These are phyloP conservation scores for Colletotrichum acutatum DNA, from an alignment of 2,329 filamentous ascomycete species.

Conservation along the genomic window DNA sequence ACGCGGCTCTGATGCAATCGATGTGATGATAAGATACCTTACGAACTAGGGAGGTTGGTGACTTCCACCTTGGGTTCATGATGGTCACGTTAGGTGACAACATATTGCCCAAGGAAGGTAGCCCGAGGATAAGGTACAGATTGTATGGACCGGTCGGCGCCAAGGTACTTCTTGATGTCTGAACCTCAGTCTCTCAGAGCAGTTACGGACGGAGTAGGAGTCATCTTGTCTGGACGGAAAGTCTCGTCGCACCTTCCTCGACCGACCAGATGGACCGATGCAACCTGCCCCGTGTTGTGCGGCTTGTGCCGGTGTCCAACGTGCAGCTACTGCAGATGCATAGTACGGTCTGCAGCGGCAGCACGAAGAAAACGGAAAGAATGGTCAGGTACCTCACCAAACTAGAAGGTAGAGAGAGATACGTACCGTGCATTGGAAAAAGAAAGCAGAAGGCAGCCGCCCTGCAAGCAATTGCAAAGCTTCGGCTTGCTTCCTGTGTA, in stretches of 20 bases:
- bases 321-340: slow-evolving; percentile 19
- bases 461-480: no score
- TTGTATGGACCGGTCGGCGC: neutral
- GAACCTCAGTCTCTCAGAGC: no score
- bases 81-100: neutral
- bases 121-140: neutral
- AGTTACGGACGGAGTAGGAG: no score
- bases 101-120: neutral
- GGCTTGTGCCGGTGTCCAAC: slow-evolving; percentile 15
- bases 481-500: neutral
- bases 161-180: neutral
- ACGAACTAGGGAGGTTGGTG: neutral
- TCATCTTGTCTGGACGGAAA: no score
- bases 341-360: neutral
- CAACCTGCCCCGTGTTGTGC: slow-evolving; percentile 22
- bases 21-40: neutral
- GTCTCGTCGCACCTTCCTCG: neutral
- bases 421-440: neutral
- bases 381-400: neutral
- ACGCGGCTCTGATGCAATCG: neutral
- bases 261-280: neutral
- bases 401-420: neutral
- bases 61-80: no score
- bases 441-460: neutral
- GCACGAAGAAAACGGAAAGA: neutral